Evolutionary conservation across 2,329 filamentous ascomycete species (phyloP).

Genomic region (Rhynchosporium agropyri): DNA sequence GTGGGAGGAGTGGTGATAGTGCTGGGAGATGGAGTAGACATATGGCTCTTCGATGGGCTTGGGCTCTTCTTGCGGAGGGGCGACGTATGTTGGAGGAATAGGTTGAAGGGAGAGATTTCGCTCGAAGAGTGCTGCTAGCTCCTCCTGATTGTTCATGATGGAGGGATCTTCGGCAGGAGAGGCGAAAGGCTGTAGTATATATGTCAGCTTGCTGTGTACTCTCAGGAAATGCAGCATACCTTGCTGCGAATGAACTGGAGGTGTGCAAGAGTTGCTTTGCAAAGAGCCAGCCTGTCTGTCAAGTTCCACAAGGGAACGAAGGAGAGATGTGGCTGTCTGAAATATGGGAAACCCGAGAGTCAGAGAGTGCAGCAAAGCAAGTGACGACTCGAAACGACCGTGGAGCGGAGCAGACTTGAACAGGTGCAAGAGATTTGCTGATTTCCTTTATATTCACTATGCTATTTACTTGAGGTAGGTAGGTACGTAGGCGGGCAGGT

Average conservation of each 20-base stretch:
- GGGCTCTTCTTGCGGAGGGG: slow-evolving; percentile 41
- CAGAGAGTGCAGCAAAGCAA: slow-evolving; percentile 37
- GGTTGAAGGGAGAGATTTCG: slow-evolving; percentile 68
- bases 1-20: slow-evolving; percentile 83
- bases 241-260: slow-evolving; percentile 37
- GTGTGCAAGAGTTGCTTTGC: slow-evolving; percentile 33
- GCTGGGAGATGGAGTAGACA: slow-evolving; percentile 75
- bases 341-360: slow-evolving; percentile 36
- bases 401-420: slow-evolving; percentile 41
- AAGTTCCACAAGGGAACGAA: slow-evolving; percentile 23
- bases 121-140: slow-evolving; percentile 79
- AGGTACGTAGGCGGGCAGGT: slow-evolving; percentile 14
- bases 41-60: slow-evolving; percentile 51
- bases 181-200: slow-evolving; percentile 39
- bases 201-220: slow-evolving; percentile 31
- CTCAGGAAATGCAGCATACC: slow-evolving; percentile 37
- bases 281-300: slow-evolving; percentile 34
- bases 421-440: slow-evolving; percentile 38
- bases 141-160: slow-evolving; percentile 72
- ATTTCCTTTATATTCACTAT: slow-evolving; percentile 56
- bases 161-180: slow-evolving; percentile 45
- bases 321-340: slow-evolving; percentile 27
- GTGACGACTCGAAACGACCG: slow-evolving; percentile 32
- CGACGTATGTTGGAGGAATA: slow-evolving; percentile 37
- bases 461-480: slow-evolving; percentile 48